These are phyloP conservation scores for Orbilia brochopaga DNA, from an alignment of 2,329 filamentous ascomycete species.

Conservation along the genomic window DNA sequence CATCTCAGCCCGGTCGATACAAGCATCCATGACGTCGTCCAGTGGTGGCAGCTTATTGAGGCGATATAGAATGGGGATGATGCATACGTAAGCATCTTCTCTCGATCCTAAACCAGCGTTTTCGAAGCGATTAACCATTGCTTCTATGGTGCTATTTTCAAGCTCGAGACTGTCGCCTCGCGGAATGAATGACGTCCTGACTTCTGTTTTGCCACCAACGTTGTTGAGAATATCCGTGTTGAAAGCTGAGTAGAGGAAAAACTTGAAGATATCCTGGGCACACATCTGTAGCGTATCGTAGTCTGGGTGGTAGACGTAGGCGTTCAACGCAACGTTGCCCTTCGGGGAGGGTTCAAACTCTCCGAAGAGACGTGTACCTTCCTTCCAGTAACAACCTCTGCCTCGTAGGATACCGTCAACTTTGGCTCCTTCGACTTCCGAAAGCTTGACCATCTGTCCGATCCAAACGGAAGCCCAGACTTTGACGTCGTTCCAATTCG, in stretches of 20 bases:
- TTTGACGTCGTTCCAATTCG: neutral
- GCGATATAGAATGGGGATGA: constrained; percentile 55
- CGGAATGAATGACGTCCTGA: constrained; percentile 2
- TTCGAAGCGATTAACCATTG: constrained; percentile 54
- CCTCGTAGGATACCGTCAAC: too few relatives aligned
- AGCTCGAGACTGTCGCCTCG: constrained; percentile 14
- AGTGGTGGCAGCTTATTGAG: constrained; percentile 27
- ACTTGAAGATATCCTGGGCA: constrained; percentile 47
- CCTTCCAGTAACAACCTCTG: too few relatives aligned
- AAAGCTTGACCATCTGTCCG: too few relatives aligned
- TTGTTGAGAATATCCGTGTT: constrained; percentile 14
- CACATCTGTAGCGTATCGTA: constrained; percentile 32
- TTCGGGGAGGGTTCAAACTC: neutral
- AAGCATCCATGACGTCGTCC: constrained; percentile 21
- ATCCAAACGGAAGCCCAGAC: too few relatives aligned
- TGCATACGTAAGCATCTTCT: constrained; percentile 55
- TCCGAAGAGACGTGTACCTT: neutral
- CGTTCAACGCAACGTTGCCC: neutral
- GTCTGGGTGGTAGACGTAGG: neutral
- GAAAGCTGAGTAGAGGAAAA: constrained; percentile 21
- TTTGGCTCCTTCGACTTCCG: too few relatives aligned
- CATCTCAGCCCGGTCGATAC: constrained; percentile 10
- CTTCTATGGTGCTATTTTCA: constrained; percentile 24
- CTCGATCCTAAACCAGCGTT: constrained; percentile 52
- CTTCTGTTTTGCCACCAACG: constrained; percentile 25